Evolutionary conservation across 1,284 basidiomycete species (phyloP).

Genomic region (Gymnopus androsaceus): DNA sequence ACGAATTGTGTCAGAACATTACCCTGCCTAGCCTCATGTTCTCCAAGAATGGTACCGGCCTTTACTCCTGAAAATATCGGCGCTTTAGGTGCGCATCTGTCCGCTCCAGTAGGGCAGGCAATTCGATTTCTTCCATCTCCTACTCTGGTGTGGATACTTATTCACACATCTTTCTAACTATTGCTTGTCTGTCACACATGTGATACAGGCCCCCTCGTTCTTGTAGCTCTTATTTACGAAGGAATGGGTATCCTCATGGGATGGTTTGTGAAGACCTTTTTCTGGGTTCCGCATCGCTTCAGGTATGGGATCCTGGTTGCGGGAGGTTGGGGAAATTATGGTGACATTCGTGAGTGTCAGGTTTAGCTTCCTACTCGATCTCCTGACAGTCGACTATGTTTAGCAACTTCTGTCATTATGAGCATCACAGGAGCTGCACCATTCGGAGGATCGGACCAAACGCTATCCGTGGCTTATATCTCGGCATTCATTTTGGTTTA

Average conservation of each 20-base stretch:
- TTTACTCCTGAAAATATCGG: slow-evolving; percentile 67
- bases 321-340: slow-evolving; percentile 66
- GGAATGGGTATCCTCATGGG: slow-evolving; percentile 55
- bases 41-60: slow-evolving; percentile 74
- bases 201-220: slow-evolving; percentile 51
- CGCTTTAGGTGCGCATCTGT: slow-evolving; percentile 54
- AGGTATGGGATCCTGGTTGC: slow-evolving; percentile 66
- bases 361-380: background rate
- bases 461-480: slow-evolving; percentile 68
- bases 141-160: too few species aligned
- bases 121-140: slow-evolving; percentile 3
- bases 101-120: slow-evolving; percentile 17
- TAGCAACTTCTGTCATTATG: slow-evolving; percentile 66
- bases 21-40: slow-evolving; percentile 73
- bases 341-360: slow-evolving; percentile 65
- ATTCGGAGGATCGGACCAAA: slow-evolving; percentile 54
- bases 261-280: slow-evolving; percentile 61
- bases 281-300: slow-evolving; percentile 81
- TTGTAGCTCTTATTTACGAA: slow-evolving; percentile 57
- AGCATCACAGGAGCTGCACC: slow-evolving; percentile 54
- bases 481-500: slow-evolving; percentile 46
- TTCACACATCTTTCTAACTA: too few species aligned
- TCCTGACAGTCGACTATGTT: slow-evolving; percentile 3
- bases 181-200: background rate
- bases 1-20: slow-evolving; percentile 50